phyloP scores from a whole-genome alignment of 1,284 basidiomycete species.

The Abortiporus biennis region DNA sequence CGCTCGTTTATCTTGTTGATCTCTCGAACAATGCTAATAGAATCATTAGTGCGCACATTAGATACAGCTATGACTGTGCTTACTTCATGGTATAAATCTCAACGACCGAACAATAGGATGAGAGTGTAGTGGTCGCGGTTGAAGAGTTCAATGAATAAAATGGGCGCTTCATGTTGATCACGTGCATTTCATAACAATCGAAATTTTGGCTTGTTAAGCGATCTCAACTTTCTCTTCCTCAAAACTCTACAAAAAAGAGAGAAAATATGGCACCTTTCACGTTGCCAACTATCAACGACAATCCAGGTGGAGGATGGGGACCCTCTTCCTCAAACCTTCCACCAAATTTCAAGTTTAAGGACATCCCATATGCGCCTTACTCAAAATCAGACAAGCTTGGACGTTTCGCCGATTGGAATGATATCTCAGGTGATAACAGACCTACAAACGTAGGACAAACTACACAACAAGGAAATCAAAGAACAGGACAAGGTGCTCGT shows the following conservation, averaged over 20 bases:
- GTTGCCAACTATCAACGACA: constrained; percentile 73
- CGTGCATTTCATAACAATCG: no score
- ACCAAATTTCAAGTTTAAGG: constrained; percentile 78
- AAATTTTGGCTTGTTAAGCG: no score
- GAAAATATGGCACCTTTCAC: constrained; percentile 69
- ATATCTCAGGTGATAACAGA: constrained; percentile 59
- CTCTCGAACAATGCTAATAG: constrained; percentile 84
- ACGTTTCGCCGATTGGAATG: constrained; percentile 97
- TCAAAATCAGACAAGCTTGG: constrained; percentile 98
- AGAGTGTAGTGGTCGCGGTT: no score
- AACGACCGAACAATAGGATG: no score
- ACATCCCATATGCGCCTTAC: constrained; percentile 95
- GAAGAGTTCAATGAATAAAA: no score
- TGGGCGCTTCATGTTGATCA: no score
- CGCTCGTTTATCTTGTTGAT: constrained; percentile 90
- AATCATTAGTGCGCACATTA: no score
- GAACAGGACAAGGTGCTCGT: constrained; percentile 39
- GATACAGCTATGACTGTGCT: not conserved
- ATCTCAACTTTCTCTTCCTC: no score
- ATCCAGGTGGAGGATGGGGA: constrained; percentile 80
- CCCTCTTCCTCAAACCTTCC: constrained; percentile 73
- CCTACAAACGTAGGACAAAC: constrained; percentile 49
- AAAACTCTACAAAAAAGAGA: no score
- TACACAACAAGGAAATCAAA: constrained; percentile 37
- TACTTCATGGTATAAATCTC: constrained; percentile 5